phyloP scores from a whole-genome alignment of 2,329 filamentous ascomycete species.

The Ascomycota sp. region DNA sequence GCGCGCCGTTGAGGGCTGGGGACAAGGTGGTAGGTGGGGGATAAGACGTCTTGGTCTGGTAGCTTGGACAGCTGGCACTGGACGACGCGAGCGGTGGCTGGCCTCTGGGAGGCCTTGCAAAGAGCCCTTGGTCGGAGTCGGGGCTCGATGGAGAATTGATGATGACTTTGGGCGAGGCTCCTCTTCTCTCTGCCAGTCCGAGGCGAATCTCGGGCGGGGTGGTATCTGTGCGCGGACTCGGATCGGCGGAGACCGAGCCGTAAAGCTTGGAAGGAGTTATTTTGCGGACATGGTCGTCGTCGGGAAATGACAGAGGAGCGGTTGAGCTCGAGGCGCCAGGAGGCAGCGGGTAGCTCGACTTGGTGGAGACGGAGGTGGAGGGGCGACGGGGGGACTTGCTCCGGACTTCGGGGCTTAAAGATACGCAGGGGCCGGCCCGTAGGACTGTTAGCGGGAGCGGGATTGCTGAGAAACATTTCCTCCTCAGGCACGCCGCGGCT shows the following conservation, averaged over 20 bases:
- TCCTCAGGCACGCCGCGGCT: conserved; percentile 51
- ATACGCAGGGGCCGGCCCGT: conserved; percentile 72
- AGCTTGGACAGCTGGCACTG: conserved; percentile 23
- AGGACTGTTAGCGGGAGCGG: conserved; percentile 44
- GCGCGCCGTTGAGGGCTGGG: background rate
- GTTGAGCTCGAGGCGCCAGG: conserved; percentile 53
- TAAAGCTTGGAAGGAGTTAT: conserved; percentile 23
- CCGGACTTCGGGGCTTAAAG: conserved; percentile 54
- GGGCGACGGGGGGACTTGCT: conserved; percentile 24
- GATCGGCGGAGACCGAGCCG: conserved; percentile 27
- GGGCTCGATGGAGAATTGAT: conserved; percentile 70
- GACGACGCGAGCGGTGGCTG: conserved; percentile 19
- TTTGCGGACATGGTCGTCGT: conserved; percentile 38
- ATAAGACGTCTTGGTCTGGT: conserved; percentile 38
- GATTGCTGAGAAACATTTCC: conserved; percentile 60
- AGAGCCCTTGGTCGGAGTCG: conserved; percentile 57
- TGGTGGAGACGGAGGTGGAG: conserved; percentile 12
- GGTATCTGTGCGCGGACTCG: conserved; percentile 31
- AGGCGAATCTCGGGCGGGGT: conserved; percentile 36
- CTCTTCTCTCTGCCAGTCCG: conserved; percentile 60
- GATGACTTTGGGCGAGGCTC: conserved; percentile 61
- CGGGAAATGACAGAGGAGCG: conserved; percentile 48
- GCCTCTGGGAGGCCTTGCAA: conserved; percentile 41
- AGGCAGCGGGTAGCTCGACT: conserved; percentile 41
- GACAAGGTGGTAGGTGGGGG: conserved; percentile 27